phyloP scores from a whole-genome alignment of 2,329 filamentous ascomycete genomes.

The Arthroderma uncinatum region DNA sequence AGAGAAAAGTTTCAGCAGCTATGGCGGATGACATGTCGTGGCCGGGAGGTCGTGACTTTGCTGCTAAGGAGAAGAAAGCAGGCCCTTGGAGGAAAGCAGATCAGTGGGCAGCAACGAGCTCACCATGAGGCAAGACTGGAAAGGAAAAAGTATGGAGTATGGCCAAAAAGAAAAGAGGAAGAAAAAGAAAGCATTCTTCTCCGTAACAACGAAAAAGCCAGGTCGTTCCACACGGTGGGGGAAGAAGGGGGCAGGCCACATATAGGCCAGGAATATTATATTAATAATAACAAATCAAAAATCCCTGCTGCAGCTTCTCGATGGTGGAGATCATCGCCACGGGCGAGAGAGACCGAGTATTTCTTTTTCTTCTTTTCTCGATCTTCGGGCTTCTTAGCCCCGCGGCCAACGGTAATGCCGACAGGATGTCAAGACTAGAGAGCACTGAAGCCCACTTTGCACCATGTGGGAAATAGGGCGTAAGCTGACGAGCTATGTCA shows the following conservation, averaged over 20 bases:
- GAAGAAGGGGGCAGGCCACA: not conserved
- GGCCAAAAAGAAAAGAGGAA: not conserved
- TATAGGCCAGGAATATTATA: not conserved
- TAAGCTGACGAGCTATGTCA: not conserved
- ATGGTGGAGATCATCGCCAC: not conserved
- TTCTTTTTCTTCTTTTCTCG: not conserved
- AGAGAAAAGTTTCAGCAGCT: not conserved
- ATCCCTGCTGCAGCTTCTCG: not conserved
- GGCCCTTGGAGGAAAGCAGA: not conserved
- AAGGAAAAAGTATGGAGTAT: not conserved
- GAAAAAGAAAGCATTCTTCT: not conserved
- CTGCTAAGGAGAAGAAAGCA: no score
- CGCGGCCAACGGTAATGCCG: not conserved
- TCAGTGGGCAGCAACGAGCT: constrained; percentile 4
- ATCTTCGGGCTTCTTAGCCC: not conserved
- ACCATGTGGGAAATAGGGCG: not conserved
- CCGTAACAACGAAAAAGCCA: not conserved
- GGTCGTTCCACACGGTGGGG: not conserved
- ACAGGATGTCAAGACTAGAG: not conserved
- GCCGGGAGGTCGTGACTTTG: not conserved
- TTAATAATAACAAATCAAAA: not conserved
- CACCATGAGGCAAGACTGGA: not conserved
- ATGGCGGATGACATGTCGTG: not conserved
- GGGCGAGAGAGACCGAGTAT: not conserved
- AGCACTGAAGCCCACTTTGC: no score